Base-by-base conservation (phyloP, 2,329 filamentous ascomycete genomes). In the Didymella segeticola region DNA sequence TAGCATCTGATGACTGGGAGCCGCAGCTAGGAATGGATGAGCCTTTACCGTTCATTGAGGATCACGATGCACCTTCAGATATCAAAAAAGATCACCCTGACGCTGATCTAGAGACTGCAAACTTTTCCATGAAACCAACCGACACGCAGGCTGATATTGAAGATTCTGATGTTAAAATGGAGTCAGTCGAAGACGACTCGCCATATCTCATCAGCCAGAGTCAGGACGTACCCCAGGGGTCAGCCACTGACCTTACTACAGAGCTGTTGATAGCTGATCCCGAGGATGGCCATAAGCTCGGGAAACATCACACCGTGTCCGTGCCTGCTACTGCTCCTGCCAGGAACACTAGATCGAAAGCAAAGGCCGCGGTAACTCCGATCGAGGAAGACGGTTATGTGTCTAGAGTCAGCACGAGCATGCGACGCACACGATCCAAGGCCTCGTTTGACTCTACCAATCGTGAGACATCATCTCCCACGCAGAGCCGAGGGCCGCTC, bases 311-410 rank as follows among this genome's bases (percentile, higher is more conserved):
- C 14, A 41, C 39, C 1, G 57, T 60, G 25, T 48, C 64, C 14
- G 67, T 68, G 4, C 53, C 66, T 12, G 61, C 60, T 6, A 65
- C 67, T 15, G 62, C 48, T 10, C 68, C 71, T 22, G 68, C 67
- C 11, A 65, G 61, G 15, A 74, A 69, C 47, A 72, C 70, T 4
- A 59, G 70, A 26, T 73, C 71, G 2, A 72, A 70, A 27, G 62
- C 65, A 0, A 73, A 70, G 43, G 33, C 54, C 1, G 66, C 66
- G 20, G 48, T 47, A 10, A 67, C 68, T 12, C 63, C 66, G 6
- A 41, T 31, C 12, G 63, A 60, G 14, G 61, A 64, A 2, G 60
- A 65, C 5, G 49, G 43, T 5, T 52, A 53, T 14, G 19, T 43
- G 20, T 43, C 48, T 1, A 56, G 56, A 36, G 45, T 48, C 15